These are phyloP conservation scores for Talaromyces sp. DNA, from an alignment of 2,329 filamentous ascomycete species.

Conservation along the genomic window DNA sequence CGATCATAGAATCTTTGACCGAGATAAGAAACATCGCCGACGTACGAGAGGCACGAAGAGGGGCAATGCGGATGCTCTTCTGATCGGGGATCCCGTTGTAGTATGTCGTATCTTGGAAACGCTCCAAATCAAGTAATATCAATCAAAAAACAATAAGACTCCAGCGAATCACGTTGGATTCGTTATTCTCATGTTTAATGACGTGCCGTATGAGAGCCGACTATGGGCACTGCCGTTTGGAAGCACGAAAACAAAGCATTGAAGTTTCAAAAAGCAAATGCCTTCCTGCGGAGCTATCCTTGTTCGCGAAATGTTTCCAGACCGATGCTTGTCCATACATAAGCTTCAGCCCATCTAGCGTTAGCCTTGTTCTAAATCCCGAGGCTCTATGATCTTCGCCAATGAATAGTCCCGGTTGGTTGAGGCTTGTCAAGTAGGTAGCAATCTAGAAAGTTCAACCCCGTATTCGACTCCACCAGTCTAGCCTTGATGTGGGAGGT, in stretches of 20 bases:
- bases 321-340: conserved; percentile 1
- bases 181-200: neutral
- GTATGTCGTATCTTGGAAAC: neutral
- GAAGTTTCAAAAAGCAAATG: neutral
- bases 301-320: neutral
- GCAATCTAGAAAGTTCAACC: conserved; percentile 4
- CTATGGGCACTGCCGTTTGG: neutral
- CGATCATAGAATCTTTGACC: neutral
- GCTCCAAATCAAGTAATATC: neutral
- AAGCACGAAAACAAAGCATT: neutral
- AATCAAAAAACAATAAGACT: neutral
- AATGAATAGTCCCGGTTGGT: neutral
- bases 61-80: neutral
- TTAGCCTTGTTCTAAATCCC: neutral
- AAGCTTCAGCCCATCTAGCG: neutral
- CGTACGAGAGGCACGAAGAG: neutral
- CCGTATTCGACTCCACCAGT: neutral
- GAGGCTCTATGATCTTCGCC: neutral
- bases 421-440: neutral
- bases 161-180: neutral
- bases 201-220: neutral
- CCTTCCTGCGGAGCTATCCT: neutral
- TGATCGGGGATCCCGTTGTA: neutral
- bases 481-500: conserved; percentile 1
- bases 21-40: conserved; percentile 13